Conservation (phyloP, 2,329 filamentous ascomycete genomes). For the Acrocalymma vagum region DNA sequence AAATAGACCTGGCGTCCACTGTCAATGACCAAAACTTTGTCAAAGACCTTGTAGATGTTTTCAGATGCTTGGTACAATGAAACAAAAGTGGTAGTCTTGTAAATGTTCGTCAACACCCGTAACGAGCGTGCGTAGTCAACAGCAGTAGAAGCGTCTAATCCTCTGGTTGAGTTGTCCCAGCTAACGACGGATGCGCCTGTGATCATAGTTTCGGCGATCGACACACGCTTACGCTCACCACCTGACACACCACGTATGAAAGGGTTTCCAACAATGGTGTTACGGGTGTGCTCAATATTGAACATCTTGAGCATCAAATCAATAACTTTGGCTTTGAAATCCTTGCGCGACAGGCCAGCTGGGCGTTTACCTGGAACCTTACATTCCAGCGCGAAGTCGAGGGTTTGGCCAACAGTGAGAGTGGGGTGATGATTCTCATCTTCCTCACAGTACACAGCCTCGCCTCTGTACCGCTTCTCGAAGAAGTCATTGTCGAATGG, state of each 20-base stretch:
- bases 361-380: constrained; percentile 86
- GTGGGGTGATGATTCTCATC: constrained; percentile 88
- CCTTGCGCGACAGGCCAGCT: constrained; percentile 72
- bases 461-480: constrained; percentile 75
- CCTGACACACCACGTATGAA: constrained; percentile 84
- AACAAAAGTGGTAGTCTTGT: constrained; percentile 84
- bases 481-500: constrained; percentile 77
- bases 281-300: constrained; percentile 87
- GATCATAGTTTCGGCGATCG: constrained; percentile 83
- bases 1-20: constrained; percentile 79
- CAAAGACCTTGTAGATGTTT: constrained; percentile 80
- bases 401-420: constrained; percentile 85
- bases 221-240: constrained; percentile 81
- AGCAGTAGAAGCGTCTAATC: constrained; percentile 58
- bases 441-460: constrained; percentile 86
- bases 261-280: constrained; percentile 84
- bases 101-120: constrained; percentile 77
- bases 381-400: constrained; percentile 83
- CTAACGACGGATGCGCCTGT: constrained; percentile 75
- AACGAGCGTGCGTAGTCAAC: constrained; percentile 59
- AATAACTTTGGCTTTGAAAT: constrained; percentile 81
- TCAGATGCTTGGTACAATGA: constrained; percentile 87
- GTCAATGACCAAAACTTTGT: constrained; percentile 86
- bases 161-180: constrained; percentile 64
- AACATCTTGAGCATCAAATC: constrained; percentile 86